Evolutionary conservation across 306 rosid genomes (phyloP), one percentile per base, ranked within the genome.

Genomic region (Lathyrus aphaca): DNA sequence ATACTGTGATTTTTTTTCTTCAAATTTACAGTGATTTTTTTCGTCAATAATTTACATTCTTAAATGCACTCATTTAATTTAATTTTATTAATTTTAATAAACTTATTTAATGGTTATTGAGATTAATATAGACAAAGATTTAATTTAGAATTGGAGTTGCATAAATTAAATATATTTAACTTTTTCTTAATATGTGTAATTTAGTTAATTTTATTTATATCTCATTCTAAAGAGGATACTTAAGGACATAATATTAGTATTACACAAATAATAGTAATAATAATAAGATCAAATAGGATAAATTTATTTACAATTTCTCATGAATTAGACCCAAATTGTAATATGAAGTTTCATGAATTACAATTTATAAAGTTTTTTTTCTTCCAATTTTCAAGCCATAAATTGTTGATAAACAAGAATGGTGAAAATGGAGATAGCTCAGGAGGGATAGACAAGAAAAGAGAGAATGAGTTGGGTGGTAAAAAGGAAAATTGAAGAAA

Each of bases 371-470:
- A n/a, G 59, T 53, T 19, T 21, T 51, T 49, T 12, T 32, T 32
- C 43, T 25, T 70, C 40, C 13, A 27, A 56, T 56, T 78, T 60
- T 65, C 63, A 74, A 63, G 54, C 40, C 49, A 40, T 43, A 1
- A 5, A 53, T 64, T 69, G 35, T 55, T 54, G 57, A 53, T 66
- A 50, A 59, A 69, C 66, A 65, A 71, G 67, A 37, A 71, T 10
- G 82, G 74, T 49, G 51, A 74, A 71, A 79, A 27, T 44, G 49
- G 56, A 50, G 79, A 79, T 50, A 94, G 98, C 98, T 94, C 98
- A 94, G 88, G 96, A 94, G 98, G 98, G 96, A 94, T 90, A 94
- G 98, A 94, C 92, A 87, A 82, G 88, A 86, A 90, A 88, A 87
- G 91, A 90, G 95, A 87, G 81, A 82, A 83, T 74, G 96, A 81